phyloP scores from a whole-genome alignment of 2,329 filamentous ascomycete species.

The Zymoseptoria passerinii region DNA sequence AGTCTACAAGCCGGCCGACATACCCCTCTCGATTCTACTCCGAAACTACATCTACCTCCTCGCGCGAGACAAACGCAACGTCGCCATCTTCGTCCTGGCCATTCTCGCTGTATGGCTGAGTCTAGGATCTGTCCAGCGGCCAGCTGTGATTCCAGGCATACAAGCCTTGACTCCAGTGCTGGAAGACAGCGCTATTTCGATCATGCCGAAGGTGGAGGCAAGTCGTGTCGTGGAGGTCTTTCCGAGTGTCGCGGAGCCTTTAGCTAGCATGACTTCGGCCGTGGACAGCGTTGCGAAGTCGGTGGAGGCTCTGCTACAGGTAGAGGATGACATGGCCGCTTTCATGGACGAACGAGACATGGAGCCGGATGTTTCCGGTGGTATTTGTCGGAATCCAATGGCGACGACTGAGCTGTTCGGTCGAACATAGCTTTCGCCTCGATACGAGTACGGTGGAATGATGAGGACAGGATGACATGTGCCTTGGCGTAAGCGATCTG shows the following conservation, averaged over 20 bases:
- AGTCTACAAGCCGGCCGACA: slow-evolving; percentile 32
- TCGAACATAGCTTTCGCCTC: not conserved
- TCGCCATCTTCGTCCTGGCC: slow-evolving; percentile 41
- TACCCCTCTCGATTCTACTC: slow-evolving; percentile 45
- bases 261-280: not conserved
- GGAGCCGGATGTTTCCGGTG: not conserved
- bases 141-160: not conserved
- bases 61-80: slow-evolving; percentile 46
- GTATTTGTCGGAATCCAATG: not conserved
- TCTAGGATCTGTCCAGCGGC: slow-evolving; percentile 7
- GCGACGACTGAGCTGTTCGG: not conserved
- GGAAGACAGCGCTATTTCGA: not conserved
- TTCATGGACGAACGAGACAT: not conserved
- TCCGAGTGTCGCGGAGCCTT: not conserved
- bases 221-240: not conserved
- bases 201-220: too few relatives aligned
- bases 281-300: not conserved
- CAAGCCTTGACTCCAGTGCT: not conserved
- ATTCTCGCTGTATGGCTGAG: slow-evolving; percentile 12
- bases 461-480: not conserved
- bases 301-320: not conserved
- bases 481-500: not conserved
- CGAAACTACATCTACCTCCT: slow-evolving; percentile 47
- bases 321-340: not conserved
- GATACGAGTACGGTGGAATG: not conserved